Evolutionary conservation across 768 basidiomycete species (phyloP).

Genomic region (Auriscalpium microsporum): DNA sequence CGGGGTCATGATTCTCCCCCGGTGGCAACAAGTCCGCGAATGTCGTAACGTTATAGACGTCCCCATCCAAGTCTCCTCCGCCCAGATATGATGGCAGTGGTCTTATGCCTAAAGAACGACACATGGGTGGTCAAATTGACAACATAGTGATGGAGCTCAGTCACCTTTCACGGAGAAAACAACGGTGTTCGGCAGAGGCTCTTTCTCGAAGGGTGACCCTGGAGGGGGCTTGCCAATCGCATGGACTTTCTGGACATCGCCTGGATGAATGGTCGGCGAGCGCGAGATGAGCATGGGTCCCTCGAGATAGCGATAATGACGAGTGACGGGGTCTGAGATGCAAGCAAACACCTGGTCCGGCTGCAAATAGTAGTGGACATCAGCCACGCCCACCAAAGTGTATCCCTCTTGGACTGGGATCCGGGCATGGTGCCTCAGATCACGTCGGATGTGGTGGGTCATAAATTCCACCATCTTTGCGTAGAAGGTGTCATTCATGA

Average conservation of each 20-base stretch:
- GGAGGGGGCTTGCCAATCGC: slow-evolving; percentile 52
- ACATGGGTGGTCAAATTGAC: not conserved
- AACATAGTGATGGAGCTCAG: not conserved
- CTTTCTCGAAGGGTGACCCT: slow-evolving; percentile 42
- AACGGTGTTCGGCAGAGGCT: slow-evolving; percentile 49
- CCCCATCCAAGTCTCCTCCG: slow-evolving; percentile 66
- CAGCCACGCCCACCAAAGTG: slow-evolving; percentile 68
- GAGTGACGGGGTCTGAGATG: slow-evolving; percentile 34
- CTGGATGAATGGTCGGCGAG: slow-evolving; percentile 63
- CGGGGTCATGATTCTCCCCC: slow-evolving; percentile 27
- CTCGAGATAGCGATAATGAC: slow-evolving; percentile 34
- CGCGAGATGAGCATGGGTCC: slow-evolving; percentile 51
- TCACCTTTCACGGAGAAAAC: slow-evolving; percentile 56
- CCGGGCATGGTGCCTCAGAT: slow-evolving; percentile 55
- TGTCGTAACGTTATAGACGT: slow-evolving; percentile 40
- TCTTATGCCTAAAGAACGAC: slow-evolving; percentile 35
- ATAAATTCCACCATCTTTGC: slow-evolving; percentile 42
- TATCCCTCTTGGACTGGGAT: slow-evolving; percentile 58
- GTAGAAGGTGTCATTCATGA: slow-evolving; percentile 39
- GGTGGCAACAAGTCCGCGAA: slow-evolving; percentile 18
- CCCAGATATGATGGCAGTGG: slow-evolving; percentile 57
- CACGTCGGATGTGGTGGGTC: slow-evolving; percentile 52
- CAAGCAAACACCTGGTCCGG: slow-evolving; percentile 57
- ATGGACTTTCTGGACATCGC: slow-evolving; percentile 50
- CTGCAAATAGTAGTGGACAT: slow-evolving; percentile 45